Evolutionary conservation across 2,329 filamentous ascomycete species (phyloP).

Genomic region (Aplosporella prunicola): DNA sequence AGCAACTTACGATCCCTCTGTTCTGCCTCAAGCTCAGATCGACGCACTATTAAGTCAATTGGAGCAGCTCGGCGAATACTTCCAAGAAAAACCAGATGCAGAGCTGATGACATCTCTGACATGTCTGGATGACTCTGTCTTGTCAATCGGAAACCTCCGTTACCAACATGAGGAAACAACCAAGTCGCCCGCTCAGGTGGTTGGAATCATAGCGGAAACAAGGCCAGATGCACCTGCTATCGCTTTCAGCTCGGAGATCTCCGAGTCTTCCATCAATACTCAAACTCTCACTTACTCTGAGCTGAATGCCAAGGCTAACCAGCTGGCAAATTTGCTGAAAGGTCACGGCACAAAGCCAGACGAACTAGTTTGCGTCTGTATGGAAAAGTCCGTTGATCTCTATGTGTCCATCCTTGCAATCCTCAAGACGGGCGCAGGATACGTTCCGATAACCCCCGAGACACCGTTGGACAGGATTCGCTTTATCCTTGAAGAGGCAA

Average conservation of each 20-base stretch:
- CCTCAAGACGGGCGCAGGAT: slow-evolving; percentile 66
- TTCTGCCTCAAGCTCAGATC: slow-evolving; percentile 49
- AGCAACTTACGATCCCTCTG: slow-evolving; percentile 45
- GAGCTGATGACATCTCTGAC: slow-evolving; percentile 14
- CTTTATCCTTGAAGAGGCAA: slow-evolving; percentile 54
- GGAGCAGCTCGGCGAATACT: slow-evolving; percentile 39
- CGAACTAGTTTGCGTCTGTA: slow-evolving; percentile 59
- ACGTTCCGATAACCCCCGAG: slow-evolving; percentile 69
- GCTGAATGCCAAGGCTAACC: slow-evolving; percentile 56
- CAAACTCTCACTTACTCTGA: slow-evolving; percentile 52
- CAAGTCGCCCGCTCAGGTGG: slow-evolving; percentile 29
- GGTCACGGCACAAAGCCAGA: slow-evolving; percentile 40
- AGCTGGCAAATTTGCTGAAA: slow-evolving; percentile 49
- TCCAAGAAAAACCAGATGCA: slow-evolving; percentile 31
- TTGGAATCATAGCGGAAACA: no score
- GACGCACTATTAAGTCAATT: slow-evolving; percentile 53
- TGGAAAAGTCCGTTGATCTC: slow-evolving; percentile 65
- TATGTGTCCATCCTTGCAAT: slow-evolving; percentile 68
- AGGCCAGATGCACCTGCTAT: slow-evolving; percentile 53
- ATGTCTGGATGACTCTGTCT: slow-evolving; percentile 8
- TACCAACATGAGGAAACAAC: slow-evolving; percentile 18
- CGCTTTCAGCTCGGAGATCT: slow-evolving; percentile 47
- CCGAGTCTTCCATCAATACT: slow-evolving; percentile 17
- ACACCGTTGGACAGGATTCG: slow-evolving; percentile 53
- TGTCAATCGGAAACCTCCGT: slow-evolving; percentile 35